Evolutionary conservation across 139 green algal genomes (phyloP).

Genomic region (Astrephomene gubernaculifera): DNA sequence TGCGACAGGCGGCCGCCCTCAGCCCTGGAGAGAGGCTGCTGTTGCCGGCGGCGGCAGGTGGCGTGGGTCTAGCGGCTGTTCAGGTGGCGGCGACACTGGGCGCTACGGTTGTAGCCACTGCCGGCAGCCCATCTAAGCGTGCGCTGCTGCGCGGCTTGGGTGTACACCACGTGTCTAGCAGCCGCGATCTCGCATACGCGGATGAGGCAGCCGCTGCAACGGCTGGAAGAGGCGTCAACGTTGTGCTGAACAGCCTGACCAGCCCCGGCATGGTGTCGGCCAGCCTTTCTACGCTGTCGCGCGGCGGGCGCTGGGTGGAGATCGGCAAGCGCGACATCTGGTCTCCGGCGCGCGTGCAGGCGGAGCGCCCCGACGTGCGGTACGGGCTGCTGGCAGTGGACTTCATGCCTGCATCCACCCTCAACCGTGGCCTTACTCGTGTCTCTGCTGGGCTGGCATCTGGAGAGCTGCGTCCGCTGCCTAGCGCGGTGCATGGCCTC

Average conservation of each 20-base stretch:
- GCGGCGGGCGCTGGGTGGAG: conserved; percentile 80
- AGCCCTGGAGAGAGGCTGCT: conserved; percentile 66
- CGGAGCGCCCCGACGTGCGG: conserved; percentile 81
- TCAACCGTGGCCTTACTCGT: conserved; percentile 51
- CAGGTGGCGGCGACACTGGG: conserved; percentile 67
- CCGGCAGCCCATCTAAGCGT: conserved; percentile 80
- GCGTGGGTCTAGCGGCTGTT: conserved; percentile 83
- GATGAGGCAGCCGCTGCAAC: conserved; percentile 17
- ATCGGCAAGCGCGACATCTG: conserved; percentile 94
- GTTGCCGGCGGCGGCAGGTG: conserved; percentile 83
- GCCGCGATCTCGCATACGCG: conserved; percentile 53
- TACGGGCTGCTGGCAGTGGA: conserved; percentile 88
- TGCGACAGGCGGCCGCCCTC: conserved; percentile 63
- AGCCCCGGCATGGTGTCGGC: conserved; percentile 78
- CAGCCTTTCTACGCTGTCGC: conserved; percentile 65
- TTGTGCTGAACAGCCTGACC: conserved; percentile 88
- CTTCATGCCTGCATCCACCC: conserved; percentile 76
- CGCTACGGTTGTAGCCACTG: conserved; percentile 66
- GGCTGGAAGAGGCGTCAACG: conserved; percentile 52
- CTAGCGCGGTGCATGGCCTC: conserved; percentile 50
- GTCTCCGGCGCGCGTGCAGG: conserved; percentile 60
- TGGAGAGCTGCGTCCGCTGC: conserved; percentile 54
- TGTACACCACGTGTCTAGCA: conserved; percentile 52
- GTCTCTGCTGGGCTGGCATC: conserved; percentile 54
- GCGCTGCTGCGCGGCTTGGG: conserved; percentile 69